Evolutionary conservation across 345 rosid species (phyloP).

Genomic region (Lepidium africanum): DNA sequence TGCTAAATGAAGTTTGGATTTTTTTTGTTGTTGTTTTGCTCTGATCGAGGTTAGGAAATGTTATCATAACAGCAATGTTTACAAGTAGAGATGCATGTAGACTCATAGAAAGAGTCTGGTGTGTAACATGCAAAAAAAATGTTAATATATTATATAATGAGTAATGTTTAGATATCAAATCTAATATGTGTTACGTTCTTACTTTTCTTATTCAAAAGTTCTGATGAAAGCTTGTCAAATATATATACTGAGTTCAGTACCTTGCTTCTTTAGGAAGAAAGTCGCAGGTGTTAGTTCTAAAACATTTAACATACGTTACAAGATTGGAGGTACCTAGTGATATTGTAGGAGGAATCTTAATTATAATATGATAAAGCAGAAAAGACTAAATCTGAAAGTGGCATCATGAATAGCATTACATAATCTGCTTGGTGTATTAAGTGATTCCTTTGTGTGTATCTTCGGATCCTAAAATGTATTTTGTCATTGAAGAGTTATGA

Average conservation of each 20-base stretch:
- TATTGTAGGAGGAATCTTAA: background rate
- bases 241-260: background rate
- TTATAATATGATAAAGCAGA: background rate
- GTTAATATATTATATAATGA: background rate
- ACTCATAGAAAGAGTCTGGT: background rate
- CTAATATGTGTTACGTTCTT: background rate
- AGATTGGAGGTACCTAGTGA: background rate
- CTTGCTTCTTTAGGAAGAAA: background rate
- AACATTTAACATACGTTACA: background rate
- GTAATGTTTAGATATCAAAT: background rate
- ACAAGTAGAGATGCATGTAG: background rate
- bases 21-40: background rate
- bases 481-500: background rate
- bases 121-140: background rate
- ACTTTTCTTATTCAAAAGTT: background rate
- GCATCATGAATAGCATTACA: background rate
- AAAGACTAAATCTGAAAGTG: background rate
- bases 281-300: background rate
- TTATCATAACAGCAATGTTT: background rate
- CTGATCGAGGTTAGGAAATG: background rate
- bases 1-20: background rate
- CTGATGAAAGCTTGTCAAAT: background rate
- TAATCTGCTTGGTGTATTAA: background rate
- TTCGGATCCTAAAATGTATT: background rate
- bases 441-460: background rate